Conservation (phyloP, 2,329 filamentous ascomycete species). For the Peltaster fructicola region DNA sequence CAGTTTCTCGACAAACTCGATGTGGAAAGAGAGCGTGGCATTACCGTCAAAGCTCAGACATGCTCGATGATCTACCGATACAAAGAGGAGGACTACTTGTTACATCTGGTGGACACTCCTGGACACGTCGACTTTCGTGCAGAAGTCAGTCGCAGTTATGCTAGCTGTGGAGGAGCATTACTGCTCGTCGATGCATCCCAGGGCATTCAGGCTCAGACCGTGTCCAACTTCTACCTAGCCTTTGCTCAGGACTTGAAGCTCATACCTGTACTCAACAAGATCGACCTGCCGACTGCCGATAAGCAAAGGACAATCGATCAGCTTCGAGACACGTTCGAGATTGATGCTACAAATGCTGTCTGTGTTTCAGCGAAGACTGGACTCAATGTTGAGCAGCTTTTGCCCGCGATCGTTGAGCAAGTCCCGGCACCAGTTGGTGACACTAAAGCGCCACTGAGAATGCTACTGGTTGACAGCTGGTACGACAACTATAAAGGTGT, state of each 20-base stretch:
- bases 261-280: constrained; percentile 90
- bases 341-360: constrained; percentile 58
- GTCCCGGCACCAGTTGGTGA: constrained; percentile 71
- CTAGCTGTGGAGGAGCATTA: constrained; percentile 82
- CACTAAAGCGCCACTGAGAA: constrained; percentile 50
- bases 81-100: constrained; percentile 69
- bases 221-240: constrained; percentile 95
- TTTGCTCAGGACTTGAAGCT: constrained; percentile 79
- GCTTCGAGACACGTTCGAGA: constrained; percentile 70
- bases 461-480: constrained; percentile 93
- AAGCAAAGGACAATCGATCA: constrained; percentile 72
- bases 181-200: constrained; percentile 91
- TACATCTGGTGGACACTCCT: constrained; percentile 91
- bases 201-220: constrained; percentile 91
- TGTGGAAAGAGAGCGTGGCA: constrained; percentile 86
- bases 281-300: constrained; percentile 81
- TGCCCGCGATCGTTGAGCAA: constrained; percentile 70
- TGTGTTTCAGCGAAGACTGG: constrained; percentile 89
- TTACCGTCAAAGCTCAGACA: constrained; percentile 97
- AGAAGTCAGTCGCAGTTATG: constrained; percentile 89
- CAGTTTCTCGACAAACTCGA: constrained; percentile 95
- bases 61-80: constrained; percentile 94
- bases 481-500: constrained; percentile 94
- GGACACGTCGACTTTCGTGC: constrained; percentile 96
- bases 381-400: constrained; percentile 62